These are phyloP conservation scores for Tranzscheliella williamsii DNA, from an alignment of 1,284 basidiomycete genomes.

Conservation along the genomic window DNA sequence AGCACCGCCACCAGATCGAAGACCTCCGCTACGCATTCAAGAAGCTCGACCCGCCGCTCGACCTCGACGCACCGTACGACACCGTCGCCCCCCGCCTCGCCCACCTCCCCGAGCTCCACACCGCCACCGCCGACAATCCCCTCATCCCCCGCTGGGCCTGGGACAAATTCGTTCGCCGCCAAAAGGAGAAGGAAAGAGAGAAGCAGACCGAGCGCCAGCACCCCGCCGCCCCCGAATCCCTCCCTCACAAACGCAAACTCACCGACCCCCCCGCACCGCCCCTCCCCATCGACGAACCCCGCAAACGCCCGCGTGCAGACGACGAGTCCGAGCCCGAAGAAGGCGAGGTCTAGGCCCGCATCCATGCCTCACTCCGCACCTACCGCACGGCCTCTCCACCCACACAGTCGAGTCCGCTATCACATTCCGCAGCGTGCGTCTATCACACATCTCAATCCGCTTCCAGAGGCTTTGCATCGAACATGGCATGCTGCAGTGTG, in stretches of 20 bases:
- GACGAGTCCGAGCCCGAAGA: constrained; percentile 27
- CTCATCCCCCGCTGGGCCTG: constrained; percentile 45
- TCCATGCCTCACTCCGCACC: too few species aligned
- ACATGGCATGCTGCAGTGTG: too few species aligned
- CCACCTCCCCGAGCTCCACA: constrained; percentile 26
- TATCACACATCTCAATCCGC: too few species aligned
- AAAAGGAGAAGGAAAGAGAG: constrained; percentile 35
- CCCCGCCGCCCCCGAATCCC: background rate
- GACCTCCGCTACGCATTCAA: constrained; percentile 94
- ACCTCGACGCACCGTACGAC: constrained; percentile 33
- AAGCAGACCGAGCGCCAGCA: background rate
- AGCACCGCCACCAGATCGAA: constrained; percentile 83
- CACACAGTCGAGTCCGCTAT: too few species aligned
- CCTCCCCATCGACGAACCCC: background rate
- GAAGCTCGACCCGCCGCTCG: constrained; percentile 73
- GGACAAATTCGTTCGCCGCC: constrained; percentile 53
- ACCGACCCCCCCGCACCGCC: background rate
- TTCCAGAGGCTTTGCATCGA: too few species aligned
- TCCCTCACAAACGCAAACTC: background rate
- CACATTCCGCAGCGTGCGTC: too few species aligned
- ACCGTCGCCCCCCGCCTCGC: constrained; percentile 11
- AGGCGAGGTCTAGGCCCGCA: constrained; percentile 28
- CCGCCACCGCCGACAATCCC: constrained; percentile 30
- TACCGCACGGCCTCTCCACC: too few species aligned
- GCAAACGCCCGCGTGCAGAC: constrained; percentile 7